phyloP scores from a whole-genome alignment of 2,329 filamentous ascomycete species.

The Rutstroemia sydowiana region DNA sequence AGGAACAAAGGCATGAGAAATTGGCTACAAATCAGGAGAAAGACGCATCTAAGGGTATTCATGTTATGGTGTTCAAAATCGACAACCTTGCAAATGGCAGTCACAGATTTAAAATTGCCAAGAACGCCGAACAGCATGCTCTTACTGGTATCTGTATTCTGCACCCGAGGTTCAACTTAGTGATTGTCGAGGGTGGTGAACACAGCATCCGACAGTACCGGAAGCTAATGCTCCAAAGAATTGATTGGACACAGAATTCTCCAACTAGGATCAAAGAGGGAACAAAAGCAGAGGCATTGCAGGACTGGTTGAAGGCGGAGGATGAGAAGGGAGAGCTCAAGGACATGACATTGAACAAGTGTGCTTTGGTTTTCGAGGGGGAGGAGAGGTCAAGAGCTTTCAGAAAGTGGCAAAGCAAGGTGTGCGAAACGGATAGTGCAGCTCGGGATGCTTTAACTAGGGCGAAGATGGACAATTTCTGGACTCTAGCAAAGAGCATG shows the following conservation, averaged over 20 bases:
- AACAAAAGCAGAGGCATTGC: slow-evolving; percentile 55
- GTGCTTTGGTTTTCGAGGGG: slow-evolving; percentile 82
- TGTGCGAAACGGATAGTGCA: slow-evolving; percentile 89
- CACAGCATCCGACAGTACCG: slow-evolving; percentile 79
- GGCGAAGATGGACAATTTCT: slow-evolving; percentile 91
- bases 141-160: slow-evolving; percentile 88
- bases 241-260: slow-evolving; percentile 89
- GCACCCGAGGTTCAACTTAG: slow-evolving; percentile 79
- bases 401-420: slow-evolving; percentile 78
- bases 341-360: slow-evolving; percentile 76
- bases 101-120: slow-evolving; percentile 86
- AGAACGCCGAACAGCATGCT: slow-evolving; percentile 83
- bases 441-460: slow-evolving; percentile 73
- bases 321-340: slow-evolving; percentile 72
- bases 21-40: slow-evolving; percentile 74
- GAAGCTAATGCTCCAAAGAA: slow-evolving; percentile 87
- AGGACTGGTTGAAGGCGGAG: slow-evolving; percentile 72
- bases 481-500: slow-evolving; percentile 73
- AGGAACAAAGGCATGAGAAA: slow-evolving; percentile 82
- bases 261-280: slow-evolving; percentile 56
- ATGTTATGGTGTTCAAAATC: slow-evolving; percentile 83
- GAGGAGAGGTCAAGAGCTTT: slow-evolving; percentile 75
- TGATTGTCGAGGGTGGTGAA: slow-evolving; percentile 85
- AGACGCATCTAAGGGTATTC: slow-evolving; percentile 80
- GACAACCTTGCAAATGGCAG: slow-evolving; percentile 84